Conservation (phyloP, 2,329 filamentous ascomycete species). For the Colletotrichum phormii region DNA sequence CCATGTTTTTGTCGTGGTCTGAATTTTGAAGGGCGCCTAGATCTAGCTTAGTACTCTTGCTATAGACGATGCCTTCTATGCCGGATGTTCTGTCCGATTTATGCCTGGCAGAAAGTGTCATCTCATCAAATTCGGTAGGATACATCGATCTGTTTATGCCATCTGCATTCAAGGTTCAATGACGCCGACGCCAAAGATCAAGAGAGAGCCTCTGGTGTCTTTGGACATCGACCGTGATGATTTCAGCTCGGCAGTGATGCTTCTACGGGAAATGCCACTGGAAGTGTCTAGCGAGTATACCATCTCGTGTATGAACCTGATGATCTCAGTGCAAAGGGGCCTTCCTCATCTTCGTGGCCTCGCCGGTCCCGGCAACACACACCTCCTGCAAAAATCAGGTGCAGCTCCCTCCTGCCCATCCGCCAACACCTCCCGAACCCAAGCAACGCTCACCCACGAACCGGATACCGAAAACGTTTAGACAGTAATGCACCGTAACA, state of each 20-base stretch:
- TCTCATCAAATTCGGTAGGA: constrained; percentile 1
- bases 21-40: neutral
- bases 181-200: rapidly evolving
- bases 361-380: constrained; percentile 1
- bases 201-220: too few species aligned
- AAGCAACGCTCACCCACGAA: too few species aligned
- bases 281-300: too few species aligned
- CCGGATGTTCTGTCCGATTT: neutral
- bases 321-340: neutral
- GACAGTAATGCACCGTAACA: too few species aligned
- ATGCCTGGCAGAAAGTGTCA: neutral
- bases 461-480: too few species aligned
- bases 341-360: neutral
- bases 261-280: too few species aligned
- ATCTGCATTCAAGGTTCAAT: neutral
- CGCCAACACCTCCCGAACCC: too few species aligned
- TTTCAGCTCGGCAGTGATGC: too few species aligned
- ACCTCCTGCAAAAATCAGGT: constrained; percentile 9
- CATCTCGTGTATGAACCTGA: neutral
- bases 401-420: neutral
- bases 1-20: neutral
- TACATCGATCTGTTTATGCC: neutral
- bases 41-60: neutral
- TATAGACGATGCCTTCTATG: neutral
- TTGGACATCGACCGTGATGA: neutral